These are phyloP conservation scores for Mesembryanthemum crystallinum DNA, from an alignment of 148 eudicot species.

Conservation along the genomic window DNA sequence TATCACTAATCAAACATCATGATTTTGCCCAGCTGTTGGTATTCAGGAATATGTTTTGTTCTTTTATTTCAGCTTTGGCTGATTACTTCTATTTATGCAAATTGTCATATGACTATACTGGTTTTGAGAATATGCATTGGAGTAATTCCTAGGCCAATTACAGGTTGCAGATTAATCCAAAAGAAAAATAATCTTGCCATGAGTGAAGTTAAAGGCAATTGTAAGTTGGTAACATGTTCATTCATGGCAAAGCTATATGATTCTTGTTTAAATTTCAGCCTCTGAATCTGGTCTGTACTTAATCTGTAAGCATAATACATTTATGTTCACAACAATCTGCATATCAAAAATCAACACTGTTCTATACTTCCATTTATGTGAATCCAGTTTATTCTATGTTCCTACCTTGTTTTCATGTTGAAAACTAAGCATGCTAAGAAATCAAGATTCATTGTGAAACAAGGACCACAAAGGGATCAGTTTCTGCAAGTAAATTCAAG, in stretches of 20 bases:
- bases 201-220: too few species aligned
- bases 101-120: too few species aligned
- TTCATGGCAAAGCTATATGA: too few species aligned
- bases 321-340: background rate
- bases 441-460: background rate
- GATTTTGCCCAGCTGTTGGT: constrained; percentile 10
- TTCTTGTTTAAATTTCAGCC: too few species aligned
- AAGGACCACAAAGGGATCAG: background rate
- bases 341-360: background rate
- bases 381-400: background rate
- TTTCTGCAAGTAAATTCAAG: too few species aligned
- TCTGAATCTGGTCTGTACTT: too few species aligned
- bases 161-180: too few species aligned
- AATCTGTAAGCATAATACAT: too few species aligned
- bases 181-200: too few species aligned
- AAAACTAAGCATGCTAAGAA: background rate
- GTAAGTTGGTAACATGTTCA: too few species aligned
- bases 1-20: constrained; percentile 5
- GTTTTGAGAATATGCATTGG: too few species aligned
- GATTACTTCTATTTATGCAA: background rate
- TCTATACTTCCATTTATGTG: background rate
- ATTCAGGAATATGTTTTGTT: background rate
- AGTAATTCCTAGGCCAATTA: too few species aligned
- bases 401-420: background rate
- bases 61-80: background rate